phyloP scores from a whole-genome alignment of 495 filamentous ascomycete species.

The Podospora conica region DNA sequence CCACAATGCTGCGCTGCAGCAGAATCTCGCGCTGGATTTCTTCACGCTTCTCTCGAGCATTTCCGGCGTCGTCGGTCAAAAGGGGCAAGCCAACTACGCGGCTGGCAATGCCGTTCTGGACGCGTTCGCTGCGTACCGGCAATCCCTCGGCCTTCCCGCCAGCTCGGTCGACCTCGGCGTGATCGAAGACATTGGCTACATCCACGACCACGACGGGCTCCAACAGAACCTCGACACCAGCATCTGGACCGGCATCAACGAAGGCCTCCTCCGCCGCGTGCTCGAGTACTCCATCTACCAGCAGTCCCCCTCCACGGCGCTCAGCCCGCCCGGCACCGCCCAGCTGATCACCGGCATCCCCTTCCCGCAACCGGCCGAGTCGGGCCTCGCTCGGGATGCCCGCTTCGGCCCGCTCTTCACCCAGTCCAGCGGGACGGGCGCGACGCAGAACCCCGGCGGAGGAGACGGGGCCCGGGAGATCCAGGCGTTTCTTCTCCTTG shows the following conservation, averaged over 20 bases:
- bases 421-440: not conserved
- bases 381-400: not conserved
- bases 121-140: constrained; percentile 30
- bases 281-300: constrained; percentile 22
- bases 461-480: not conserved
- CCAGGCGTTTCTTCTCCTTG: not conserved
- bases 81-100: constrained; percentile 52
- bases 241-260: constrained; percentile 24
- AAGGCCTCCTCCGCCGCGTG: constrained; percentile 27
- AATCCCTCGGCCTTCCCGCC: constrained; percentile 14
- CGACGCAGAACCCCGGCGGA: not conserved
- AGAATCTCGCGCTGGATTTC: constrained; percentile 45
- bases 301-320: constrained; percentile 10
- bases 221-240: constrained; percentile 10
- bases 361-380: constrained; percentile 10
- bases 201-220: constrained; percentile 11
- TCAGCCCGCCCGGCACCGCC: not conserved
- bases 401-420: not conserved
- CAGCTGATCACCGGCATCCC: constrained; percentile 27
- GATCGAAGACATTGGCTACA: constrained; percentile 23
- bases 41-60: constrained; percentile 42
- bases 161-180: constrained; percentile 22
- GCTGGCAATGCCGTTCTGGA: constrained; percentile 55
- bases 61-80: constrained; percentile 45
- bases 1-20: constrained; percentile 28